These are phyloP conservation scores for Fusarium agapanthi DNA, from an alignment of 2,329 filamentous ascomycete species.

Conservation along the genomic window DNA sequence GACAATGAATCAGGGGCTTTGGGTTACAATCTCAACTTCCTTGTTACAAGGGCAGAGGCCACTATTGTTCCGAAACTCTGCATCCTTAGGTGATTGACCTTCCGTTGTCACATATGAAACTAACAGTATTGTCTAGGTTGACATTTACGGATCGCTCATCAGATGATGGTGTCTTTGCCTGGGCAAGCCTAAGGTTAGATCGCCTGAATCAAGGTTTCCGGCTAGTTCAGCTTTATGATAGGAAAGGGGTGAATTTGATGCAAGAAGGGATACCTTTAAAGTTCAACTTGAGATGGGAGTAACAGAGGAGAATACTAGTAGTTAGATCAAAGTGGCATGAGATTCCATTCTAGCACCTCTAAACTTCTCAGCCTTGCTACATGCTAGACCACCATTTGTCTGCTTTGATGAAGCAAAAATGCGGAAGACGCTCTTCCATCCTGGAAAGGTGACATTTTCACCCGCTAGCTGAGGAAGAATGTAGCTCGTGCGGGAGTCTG, in stretches of 20 bases:
- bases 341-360: too few relatives aligned
- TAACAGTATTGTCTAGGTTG: neutral
- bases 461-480: too few relatives aligned
- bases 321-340: neutral
- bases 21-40: accelerated
- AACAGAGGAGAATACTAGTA: neutral
- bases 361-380: too few relatives aligned
- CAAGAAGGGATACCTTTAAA: accelerated
- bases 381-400: too few relatives aligned
- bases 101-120: accelerated
- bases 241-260: accelerated
- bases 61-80: neutral
- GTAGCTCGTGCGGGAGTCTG: too few relatives aligned
- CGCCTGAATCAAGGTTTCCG: neutral
- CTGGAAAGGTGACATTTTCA: too few relatives aligned
- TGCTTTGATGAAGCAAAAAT: too few relatives aligned
- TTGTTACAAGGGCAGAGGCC: neutral
- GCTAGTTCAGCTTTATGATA: neutral
- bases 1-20: neutral
- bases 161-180: neutral
- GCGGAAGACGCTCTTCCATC: too few relatives aligned
- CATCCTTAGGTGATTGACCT: neutral
- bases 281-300: accelerated
- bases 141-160: neutral
- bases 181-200: neutral